phyloP scores from a whole-genome alignment of 768 basidiomycete species.

The Phylloporus rhodoxanthus region DNA sequence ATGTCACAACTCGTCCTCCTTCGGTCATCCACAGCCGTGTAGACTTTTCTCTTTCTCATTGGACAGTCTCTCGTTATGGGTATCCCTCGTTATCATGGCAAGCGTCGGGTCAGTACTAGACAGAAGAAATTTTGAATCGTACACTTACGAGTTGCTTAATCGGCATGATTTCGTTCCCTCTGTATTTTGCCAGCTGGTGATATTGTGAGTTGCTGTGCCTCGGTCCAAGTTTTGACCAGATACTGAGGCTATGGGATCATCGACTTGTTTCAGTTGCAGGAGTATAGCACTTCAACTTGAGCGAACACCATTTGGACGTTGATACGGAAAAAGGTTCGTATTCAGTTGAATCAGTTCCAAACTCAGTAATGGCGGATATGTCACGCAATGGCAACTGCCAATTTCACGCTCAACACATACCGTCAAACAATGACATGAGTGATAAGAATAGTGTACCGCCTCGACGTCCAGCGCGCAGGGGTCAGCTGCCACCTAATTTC shows the following conservation, averaged over 20 bases:
- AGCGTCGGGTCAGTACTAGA: background rate
- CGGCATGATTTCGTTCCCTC: background rate
- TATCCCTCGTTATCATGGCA: background rate
- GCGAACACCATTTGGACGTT: background rate
- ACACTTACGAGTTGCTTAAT: background rate
- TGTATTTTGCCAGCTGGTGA: too few relatives aligned
- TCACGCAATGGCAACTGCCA: too few relatives aligned
- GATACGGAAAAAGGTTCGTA: background rate
- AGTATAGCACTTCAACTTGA: too few relatives aligned
- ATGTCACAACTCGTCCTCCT: background rate
- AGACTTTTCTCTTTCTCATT: background rate
- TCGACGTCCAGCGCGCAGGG: background rate
- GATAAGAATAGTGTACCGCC: background rate
- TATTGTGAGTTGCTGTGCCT: too few relatives aligned
- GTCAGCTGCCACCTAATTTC: conserved; percentile 3
- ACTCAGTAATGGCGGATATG: background rate
- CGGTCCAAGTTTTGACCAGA: too few relatives aligned
- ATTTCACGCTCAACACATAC: background rate
- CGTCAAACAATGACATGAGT: background rate
- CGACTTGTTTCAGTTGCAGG: too few relatives aligned
- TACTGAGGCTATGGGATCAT: too few relatives aligned
- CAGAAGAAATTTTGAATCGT: background rate
- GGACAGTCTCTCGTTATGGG: background rate
- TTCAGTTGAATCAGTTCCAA: too few relatives aligned
- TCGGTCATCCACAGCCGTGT: background rate